Percentiles rank a stretch among this genome's conserved stretches.
These are phyloP conservation scores for Alternaria infectoria DNA, from an alignment of 2,329 filamentous ascomycete species.

Conservation along the genomic window DNA sequence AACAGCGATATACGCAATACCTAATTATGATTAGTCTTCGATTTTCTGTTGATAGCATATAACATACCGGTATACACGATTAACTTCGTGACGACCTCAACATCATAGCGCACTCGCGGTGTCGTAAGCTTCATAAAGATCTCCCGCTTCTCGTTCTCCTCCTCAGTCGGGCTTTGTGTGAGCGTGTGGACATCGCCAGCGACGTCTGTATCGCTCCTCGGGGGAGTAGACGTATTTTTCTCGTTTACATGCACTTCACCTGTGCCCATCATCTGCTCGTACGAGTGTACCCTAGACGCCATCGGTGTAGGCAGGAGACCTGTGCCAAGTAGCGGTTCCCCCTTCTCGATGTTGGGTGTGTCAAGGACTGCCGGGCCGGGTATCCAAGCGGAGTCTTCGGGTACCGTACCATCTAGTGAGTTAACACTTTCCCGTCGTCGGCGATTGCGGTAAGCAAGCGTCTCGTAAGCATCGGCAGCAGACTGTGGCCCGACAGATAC, in stretches of 20 bases:
- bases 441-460: constrained; percentile 85
- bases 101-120: constrained; percentile 91
- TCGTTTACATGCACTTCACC: constrained; percentile 53
- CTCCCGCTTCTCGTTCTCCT: constrained; percentile 58
- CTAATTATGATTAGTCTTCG: constrained; percentile 51
- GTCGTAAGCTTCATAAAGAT: constrained; percentile 85
- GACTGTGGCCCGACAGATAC: constrained; percentile 94
- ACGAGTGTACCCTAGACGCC: constrained; percentile 62
- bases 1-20: constrained; percentile 82
- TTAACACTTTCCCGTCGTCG: constrained; percentile 66
- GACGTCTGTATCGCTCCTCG: constrained; percentile 41
- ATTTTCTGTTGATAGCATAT: neutral
- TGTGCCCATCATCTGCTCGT: constrained; percentile 76
- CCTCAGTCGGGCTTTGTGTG: constrained; percentile 31
- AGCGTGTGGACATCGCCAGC: constrained; percentile 33
- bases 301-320: constrained; percentile 56
- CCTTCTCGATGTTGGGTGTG: constrained; percentile 38
- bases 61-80: constrained; percentile 89
- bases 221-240: constrained; percentile 23
- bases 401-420: constrained; percentile 43
- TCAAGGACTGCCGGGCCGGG: constrained; percentile 34
- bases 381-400: constrained; percentile 33
- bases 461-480: constrained; percentile 94
- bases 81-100: constrained; percentile 97
- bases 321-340: constrained; percentile 48